Conservation (phyloP, 331 rosid genomes). For the Malus hybrid region DNA sequence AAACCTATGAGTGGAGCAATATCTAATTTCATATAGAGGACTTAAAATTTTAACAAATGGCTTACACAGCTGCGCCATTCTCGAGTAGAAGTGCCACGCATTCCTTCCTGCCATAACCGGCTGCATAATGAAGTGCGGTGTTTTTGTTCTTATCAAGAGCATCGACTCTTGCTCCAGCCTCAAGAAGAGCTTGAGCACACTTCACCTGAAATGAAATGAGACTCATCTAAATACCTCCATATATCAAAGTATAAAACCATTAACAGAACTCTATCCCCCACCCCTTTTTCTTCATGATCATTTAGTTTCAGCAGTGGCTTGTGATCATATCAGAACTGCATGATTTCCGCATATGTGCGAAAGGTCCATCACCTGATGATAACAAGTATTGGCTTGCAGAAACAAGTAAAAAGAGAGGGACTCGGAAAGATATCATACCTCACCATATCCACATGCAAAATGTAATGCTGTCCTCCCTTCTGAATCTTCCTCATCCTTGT, state of each 20-base stretch:
- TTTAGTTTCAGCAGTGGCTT: not conserved
- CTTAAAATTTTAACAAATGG: not conserved
- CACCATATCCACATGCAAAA: constrained; percentile 98
- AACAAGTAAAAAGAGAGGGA: not conserved
- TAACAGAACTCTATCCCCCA: not conserved
- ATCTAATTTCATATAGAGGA: not conserved
- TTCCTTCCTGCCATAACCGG: constrained; percentile 96
- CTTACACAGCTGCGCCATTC: constrained; percentile 97
- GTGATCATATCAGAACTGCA: not conserved
- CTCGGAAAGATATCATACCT: constrained; percentile 47
- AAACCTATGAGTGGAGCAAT: not conserved
- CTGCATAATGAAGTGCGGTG: constrained; percentile 98
- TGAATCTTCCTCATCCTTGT: constrained; percentile 92
- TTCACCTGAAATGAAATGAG: constrained; percentile 51
- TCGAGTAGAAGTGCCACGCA: constrained; percentile 91
- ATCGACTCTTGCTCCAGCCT: constrained; percentile 94
- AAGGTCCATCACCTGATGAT: not conserved
- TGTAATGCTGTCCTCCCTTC: constrained; percentile 98
- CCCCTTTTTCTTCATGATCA: not conserved
- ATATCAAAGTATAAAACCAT: not conserved
- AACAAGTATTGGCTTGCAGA: not conserved
- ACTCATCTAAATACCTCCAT: not conserved
- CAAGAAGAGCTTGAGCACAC: constrained; percentile 87
- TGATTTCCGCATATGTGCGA: not conserved
- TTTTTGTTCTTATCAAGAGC: constrained; percentile 94